Evolutionary conservation across 1,139 yeast genomes (phyloP).

Genomic region (Lodderomyces theae): DNA sequence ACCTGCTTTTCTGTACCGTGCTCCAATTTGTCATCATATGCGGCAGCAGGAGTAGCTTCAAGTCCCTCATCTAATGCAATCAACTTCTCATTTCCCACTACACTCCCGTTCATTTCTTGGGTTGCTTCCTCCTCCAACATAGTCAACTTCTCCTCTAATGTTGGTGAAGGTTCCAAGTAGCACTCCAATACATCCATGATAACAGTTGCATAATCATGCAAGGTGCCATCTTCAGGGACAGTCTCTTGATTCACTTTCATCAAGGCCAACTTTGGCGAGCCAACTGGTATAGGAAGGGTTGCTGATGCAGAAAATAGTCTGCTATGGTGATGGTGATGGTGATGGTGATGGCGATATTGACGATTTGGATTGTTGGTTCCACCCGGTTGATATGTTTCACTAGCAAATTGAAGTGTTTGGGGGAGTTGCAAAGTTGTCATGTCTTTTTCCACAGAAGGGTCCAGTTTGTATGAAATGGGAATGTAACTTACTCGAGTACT

Average conservation of each 20-base stretch:
- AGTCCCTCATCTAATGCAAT: neutral
- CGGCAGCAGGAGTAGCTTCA: no score
- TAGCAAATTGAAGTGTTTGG: constrained; percentile 9
- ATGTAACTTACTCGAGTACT: no score
- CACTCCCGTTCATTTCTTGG: neutral
- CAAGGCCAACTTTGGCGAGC: constrained; percentile 1
- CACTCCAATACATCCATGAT: constrained; percentile 12
- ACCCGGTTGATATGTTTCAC: constrained; percentile 6
- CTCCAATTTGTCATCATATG: neutral
- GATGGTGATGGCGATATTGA: neutral
- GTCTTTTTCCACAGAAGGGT: no score
- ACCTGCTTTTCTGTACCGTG: neutral
- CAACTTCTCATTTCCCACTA: constrained; percentile 1
- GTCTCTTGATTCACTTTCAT: neutral
- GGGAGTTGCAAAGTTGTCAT: constrained; percentile 8
- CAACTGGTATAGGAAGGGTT: neutral
- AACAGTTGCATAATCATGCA: constrained; percentile 9
- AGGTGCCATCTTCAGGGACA: neutral
- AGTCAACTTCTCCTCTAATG: neutral
- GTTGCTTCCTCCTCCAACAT: neutral
- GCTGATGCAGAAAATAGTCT: neutral
- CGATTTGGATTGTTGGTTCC: neutral
- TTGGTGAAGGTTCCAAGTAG: constrained; percentile 9
- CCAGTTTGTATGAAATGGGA: no score
- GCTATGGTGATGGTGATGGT: constrained; percentile 1